Percentiles rank a stretch among this genome's conserved stretches.
Conservation (phyloP, 345 rosid species). For the Eucalyptus virginea region DNA sequence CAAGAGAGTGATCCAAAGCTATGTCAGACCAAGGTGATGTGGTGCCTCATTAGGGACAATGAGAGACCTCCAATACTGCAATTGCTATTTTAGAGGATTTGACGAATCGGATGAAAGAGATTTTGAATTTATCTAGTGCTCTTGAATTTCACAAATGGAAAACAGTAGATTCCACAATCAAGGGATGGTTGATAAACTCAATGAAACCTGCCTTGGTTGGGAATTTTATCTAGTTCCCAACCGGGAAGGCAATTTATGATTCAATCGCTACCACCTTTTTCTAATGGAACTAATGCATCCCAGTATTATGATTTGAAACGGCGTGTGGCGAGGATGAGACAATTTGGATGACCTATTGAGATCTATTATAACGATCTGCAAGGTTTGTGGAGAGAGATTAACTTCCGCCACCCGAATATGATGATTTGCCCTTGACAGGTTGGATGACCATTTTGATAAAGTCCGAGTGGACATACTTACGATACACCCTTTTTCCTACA, state of each 20-base stretch:
- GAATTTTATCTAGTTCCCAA: not conserved
- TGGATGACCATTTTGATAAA: not conserved
- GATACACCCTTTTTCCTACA: not conserved
- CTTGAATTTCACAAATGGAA: not conserved
- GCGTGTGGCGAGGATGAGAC: not conserved
- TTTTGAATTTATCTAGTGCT: too few relatives aligned
- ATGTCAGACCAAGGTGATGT: too few relatives aligned
- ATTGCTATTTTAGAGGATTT: too few relatives aligned
- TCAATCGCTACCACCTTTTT: not conserved
- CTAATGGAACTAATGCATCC: not conserved
- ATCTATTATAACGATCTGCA: not conserved
- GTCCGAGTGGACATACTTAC: fast-evolving
- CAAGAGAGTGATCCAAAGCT: too few relatives aligned
- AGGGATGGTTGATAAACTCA: not conserved
- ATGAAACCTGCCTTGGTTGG: fast-evolving
- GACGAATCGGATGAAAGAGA: too few relatives aligned
- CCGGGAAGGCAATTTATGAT: fast-evolving
- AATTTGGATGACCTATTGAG: fast-evolving
- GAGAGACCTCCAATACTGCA: too few relatives aligned
- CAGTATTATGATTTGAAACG: fast-evolving
- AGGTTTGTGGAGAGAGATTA: not conserved
- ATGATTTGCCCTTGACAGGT: not conserved
- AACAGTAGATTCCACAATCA: fast-evolving
- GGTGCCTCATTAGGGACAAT: too few relatives aligned
- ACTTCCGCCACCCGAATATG: not conserved